Evolutionary conservation across 805 yeast genomes (phyloP), one percentile per base, ranked within the genome.

Genomic region (Pichia exigua): DNA sequence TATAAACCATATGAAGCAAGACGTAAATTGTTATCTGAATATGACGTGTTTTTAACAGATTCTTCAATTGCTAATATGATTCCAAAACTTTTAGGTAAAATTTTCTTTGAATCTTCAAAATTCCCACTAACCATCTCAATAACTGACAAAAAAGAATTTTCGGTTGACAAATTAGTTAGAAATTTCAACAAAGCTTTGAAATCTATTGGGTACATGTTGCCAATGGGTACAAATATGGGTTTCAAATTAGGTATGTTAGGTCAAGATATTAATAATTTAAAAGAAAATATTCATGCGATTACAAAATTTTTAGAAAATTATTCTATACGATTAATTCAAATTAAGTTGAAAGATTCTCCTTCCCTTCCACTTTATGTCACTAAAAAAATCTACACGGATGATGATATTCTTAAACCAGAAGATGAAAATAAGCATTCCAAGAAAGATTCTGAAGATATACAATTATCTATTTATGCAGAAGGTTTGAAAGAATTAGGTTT

Each of bases 1-100:
- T 92, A 82, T 75, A 89, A 89, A 71, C 80, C 87, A n/a, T 94
- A 73, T 61, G 97, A 94, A 68, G 83, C 90, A 54, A 83, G 90
- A 67, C 82, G 97, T 66, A 83, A 82, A 56, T 79, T 94, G 54
- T 68, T 76, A 43, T 66, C 74, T 17, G 82, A 80, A 53, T 87
- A 79, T 64, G 95, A 90, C 61, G 58, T 89, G 54, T 87, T 94
- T 67, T 65, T 94, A 43, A 83, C 88, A 49, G 99, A 94, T 69
- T 96, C 90, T 56, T 82, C 84, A 39, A 73, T 92, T 45, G 74
- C 89, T 49, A 81, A 90, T 28, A 73, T 87, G 54, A 75, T 94
- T 69, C 99, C 99, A 46, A 81, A 83, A 60, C 70, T 87, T 39
- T 72, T 94, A 57, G 97, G 97, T 51, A 87, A 87, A 69, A 73